A percentile compares a stretch with the other conserved stretches of the same genome.
These are phyloP conservation scores for Trypanosoma scelopori DNA, from an alignment of 208 protist genomes.

Conservation along the genomic window DNA sequence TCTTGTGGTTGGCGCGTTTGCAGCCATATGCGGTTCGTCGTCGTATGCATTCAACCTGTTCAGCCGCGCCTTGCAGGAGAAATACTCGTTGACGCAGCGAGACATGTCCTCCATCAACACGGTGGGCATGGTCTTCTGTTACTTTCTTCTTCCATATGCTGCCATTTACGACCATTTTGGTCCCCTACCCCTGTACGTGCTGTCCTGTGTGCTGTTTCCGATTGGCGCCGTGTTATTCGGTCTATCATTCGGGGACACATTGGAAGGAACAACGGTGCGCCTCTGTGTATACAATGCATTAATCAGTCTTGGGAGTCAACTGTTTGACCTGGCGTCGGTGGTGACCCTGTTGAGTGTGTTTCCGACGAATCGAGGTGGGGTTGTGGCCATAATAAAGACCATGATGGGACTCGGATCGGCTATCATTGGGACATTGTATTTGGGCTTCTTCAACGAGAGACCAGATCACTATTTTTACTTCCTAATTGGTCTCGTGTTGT, in stretches of 20 bases:
- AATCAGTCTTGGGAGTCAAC: slow-evolving; percentile 48
- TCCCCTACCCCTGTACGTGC: slow-evolving; percentile 53
- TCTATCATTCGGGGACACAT: slow-evolving; percentile 46
- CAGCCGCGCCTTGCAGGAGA: slow-evolving; percentile 50
- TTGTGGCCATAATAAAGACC: slow-evolving; percentile 80
- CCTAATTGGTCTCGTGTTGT: slow-evolving; percentile 35
- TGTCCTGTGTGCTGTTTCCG: slow-evolving; percentile 46
- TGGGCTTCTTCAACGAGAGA: slow-evolving; percentile 64
- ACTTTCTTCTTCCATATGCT: slow-evolving; percentile 62
- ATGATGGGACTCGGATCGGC: slow-evolving; percentile 75
- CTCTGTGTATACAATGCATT: slow-evolving; percentile 60
- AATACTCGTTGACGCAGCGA: slow-evolving; percentile 60
- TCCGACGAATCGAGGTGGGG: slow-evolving; percentile 65
- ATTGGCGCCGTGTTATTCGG: slow-evolving; percentile 54
- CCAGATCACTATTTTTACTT: slow-evolving; percentile 60
- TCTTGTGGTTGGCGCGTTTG: slow-evolving; percentile 53
- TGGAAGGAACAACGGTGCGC: slow-evolving; percentile 47
- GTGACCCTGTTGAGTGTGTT: slow-evolving; percentile 80
- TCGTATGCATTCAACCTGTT: slow-evolving; percentile 77
- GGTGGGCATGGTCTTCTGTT: slow-evolving; percentile 40
- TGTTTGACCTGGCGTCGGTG: slow-evolving; percentile 68
- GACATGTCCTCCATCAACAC: slow-evolving; percentile 81
- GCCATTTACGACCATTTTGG: slow-evolving; percentile 73
- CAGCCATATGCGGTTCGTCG: slow-evolving; percentile 63
- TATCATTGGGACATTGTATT: slow-evolving; percentile 55